Evolutionary conservation across 805 yeast genomes (phyloP).

Genomic region (Saccharomyces paradoxus): DNA sequence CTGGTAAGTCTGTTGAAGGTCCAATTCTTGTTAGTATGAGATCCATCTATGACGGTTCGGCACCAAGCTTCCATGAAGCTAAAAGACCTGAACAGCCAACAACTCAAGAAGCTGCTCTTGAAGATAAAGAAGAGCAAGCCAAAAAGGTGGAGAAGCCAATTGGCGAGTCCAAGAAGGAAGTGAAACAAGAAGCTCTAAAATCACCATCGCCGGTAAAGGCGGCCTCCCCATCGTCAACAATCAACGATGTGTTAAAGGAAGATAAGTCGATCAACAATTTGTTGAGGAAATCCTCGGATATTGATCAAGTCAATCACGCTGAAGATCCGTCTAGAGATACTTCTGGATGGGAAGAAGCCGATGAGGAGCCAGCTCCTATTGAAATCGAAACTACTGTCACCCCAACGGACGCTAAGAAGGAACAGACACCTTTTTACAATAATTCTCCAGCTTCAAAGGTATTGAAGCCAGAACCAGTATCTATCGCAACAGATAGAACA

Average conservation of each 20-base stretch:
- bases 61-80: constrained; percentile 38
- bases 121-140: constrained; percentile 7
- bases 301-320: constrained; percentile 27
- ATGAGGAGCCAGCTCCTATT: constrained; percentile 16
- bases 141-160: constrained; percentile 5
- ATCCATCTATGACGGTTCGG: constrained; percentile 69
- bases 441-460: no score
- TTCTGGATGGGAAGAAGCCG: constrained; percentile 30
- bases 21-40: constrained; percentile 74
- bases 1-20: constrained; percentile 72
- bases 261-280: constrained; percentile 26
- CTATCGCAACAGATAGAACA: constrained; percentile 9
- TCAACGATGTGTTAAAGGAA: constrained; percentile 18
- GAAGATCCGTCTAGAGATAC: constrained; percentile 30
- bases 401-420: neutral
- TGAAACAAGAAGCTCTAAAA: constrained; percentile 56
- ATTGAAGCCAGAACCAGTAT: constrained; percentile 9
- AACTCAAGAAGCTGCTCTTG: constrained; percentile 18
- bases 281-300: constrained; percentile 22
- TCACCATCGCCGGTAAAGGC: constrained; percentile 4
- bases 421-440: neutral
- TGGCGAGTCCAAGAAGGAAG: constrained; percentile 23
- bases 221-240: constrained; percentile 1
- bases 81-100: constrained; percentile 31
- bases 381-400: neutral